Base-by-base conservation (phyloP, 345 rosid species). In the Odontarrhena argentea region DNA sequence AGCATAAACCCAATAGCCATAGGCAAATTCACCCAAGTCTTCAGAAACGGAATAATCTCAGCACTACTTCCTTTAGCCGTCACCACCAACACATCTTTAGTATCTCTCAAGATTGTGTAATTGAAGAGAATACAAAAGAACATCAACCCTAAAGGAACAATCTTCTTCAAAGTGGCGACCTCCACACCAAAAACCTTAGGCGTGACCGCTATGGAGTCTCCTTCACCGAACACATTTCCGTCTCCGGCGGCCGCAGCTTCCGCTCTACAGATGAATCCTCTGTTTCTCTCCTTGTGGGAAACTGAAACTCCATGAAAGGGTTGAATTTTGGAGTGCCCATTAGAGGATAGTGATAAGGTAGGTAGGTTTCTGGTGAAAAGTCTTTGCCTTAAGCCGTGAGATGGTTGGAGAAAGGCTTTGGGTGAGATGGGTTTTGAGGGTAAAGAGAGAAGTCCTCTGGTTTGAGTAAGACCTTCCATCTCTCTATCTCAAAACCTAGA, bases 1-100 rank as follows among this genome's bases (percentile, higher is more conserved):
- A 93, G 54, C 98, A 93, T 93, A 76, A 93, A 93, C 47, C 98
- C 98, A 79, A 93, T 55, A 55, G 98, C 98, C 97, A 93, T 86
- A 49, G 98, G 98, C 70, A 93, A 85, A 79, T 93, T 93, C 47
- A 93, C 97, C 98, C 97, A 93, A 36, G 98, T 93, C 79, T 93
- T 93, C 67, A 93, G 62, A 66, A 93, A 93, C 0, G 97, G 98
- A n/a, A 93, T 93, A 68, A 90, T 93, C 79, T 93, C 98, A 0
- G 98, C 98, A 51, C 96, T 85, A 48, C 98, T 93, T 42, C 98
- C 98, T 76, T 84, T 76, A 26, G 98, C 98, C 24, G 98, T 93
- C 79, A 93, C 97, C 61, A 93, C 97, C 80, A 93, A 65, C 30
- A 93, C 98, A 75, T 93, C 98, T 76, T 93, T 93, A 0, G 98